phyloP scores from a whole-genome alignment of 306 rosid species.

The Cicer chorassanicum region DNA sequence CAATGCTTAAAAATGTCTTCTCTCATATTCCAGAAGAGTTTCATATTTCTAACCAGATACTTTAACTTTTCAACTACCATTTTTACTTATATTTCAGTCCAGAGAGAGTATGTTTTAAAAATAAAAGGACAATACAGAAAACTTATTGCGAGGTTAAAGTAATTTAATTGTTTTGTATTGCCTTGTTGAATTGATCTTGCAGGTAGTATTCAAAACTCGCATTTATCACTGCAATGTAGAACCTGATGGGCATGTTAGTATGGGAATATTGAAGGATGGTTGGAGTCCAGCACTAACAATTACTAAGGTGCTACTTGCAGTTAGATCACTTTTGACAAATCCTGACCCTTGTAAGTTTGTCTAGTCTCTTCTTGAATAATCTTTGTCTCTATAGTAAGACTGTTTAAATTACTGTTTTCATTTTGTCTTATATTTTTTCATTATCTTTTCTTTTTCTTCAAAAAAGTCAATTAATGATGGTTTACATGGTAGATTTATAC shows the following conservation, averaged over 20 bases:
- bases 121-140: conserved; percentile 8
- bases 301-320: conserved; percentile 73
- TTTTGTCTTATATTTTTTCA: not conserved
- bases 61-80: no score
- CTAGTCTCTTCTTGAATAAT: conserved; percentile 2
- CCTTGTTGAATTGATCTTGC: conserved; percentile 42
- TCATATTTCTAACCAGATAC: no score
- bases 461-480: conserved; percentile 1
- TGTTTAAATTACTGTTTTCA: conserved; percentile 2
- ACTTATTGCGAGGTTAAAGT: not conserved
- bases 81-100: no score
- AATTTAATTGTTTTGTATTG: conserved; percentile 23
- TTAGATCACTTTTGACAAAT: conserved; percentile 67
- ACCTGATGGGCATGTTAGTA: conserved; percentile 61
- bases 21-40: no score
- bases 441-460: no score
- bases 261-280: conserved; percentile 77
- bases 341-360: conserved; percentile 82
- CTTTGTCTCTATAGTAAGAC: not conserved
- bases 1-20: conserved; percentile 14
- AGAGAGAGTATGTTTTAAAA: not conserved
- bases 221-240: conserved; percentile 90
- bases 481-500: not conserved
- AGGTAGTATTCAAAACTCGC: conserved; percentile 89
- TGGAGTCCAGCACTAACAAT: conserved; percentile 98